Evolutionary conservation across 1,284 basidiomycete species (phyloP).

Genomic region (Pulveroboletus sp.): DNA sequence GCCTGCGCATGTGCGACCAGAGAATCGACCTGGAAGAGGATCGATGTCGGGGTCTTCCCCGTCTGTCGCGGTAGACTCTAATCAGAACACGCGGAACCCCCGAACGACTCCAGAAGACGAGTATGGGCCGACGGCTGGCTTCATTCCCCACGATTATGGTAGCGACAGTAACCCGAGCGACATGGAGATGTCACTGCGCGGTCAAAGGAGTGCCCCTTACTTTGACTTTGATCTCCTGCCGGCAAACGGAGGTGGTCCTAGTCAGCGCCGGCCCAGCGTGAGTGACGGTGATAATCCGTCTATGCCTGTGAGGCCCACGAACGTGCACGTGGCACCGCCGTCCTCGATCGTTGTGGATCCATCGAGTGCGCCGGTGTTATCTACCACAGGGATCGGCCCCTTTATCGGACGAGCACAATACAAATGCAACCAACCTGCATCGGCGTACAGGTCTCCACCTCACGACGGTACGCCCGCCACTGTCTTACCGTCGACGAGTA

Average conservation of each 20-base stretch:
- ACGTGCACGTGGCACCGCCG: neutral
- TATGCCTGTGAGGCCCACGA: neutral
- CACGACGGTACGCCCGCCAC: too few species aligned
- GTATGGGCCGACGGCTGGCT: slow-evolving; percentile 29
- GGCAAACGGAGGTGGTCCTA: neutral
- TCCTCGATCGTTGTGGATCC: neutral
- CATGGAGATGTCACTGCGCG: slow-evolving; percentile 4
- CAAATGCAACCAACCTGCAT: slow-evolving; percentile 23
- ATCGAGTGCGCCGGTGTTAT: neutral
- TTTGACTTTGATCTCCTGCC: slow-evolving; percentile 32
- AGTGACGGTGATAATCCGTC: neutral
- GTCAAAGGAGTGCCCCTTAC: slow-evolving; percentile 16
- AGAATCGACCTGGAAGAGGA: neutral
- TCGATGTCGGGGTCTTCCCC: neutral
- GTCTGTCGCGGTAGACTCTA: slow-evolving; percentile 1
- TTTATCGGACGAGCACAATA: slow-evolving; percentile 27
- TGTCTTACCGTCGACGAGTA: neutral
- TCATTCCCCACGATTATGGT: slow-evolving; percentile 21
- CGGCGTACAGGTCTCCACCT: neutral
- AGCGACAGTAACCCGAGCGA: slow-evolving; percentile 13
- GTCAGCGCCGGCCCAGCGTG: neutral
- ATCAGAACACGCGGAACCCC: neutral
- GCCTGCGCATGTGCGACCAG: slow-evolving; percentile 19
- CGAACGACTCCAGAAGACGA: neutral
- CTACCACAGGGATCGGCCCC: slow-evolving; percentile 2